These are phyloP conservation scores for Lachancea waltii DNA, from an alignment of 805 yeast genomes.

Conservation along the genomic window DNA sequence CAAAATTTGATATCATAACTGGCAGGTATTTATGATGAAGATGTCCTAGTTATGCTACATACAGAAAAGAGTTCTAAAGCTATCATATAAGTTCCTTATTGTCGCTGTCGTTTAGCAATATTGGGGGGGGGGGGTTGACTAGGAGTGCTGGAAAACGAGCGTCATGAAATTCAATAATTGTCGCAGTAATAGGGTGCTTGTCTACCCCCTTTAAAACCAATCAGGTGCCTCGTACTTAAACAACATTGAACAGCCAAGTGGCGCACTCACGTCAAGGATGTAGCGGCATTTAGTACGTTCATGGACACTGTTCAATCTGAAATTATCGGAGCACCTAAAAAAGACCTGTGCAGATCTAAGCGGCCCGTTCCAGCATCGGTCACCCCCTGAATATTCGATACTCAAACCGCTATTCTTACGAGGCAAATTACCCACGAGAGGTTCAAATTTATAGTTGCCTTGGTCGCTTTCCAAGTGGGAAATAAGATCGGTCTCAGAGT, in stretches of 20 bases:
- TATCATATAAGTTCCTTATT: no score
- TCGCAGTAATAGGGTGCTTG: no score
- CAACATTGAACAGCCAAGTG: conserved; percentile 35
- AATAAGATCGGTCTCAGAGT: conserved; percentile 21
- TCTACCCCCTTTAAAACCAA: no score
- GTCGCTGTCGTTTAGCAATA: no score
- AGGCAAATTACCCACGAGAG: conserved; percentile 28
- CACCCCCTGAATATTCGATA: conserved; percentile 52
- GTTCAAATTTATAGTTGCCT: neutral
- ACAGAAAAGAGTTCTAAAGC: no score
- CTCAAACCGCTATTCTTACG: conserved; percentile 31
- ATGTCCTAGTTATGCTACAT: neutral
- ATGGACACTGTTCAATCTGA: conserved; percentile 46
- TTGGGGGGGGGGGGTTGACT: no score
- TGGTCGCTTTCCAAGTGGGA: conserved; percentile 23
- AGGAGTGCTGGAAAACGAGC: no score
- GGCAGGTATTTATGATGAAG: neutral
- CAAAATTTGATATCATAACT: no score
- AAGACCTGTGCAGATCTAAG: conserved; percentile 59
- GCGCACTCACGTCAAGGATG: conserved; percentile 40
- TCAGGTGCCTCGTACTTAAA: conserved; percentile 12
- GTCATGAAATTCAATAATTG: no score
- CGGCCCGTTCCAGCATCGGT: conserved; percentile 94
- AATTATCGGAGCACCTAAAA: conserved; percentile 57
- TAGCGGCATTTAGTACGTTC: conserved; percentile 92